These are phyloP conservation scores for Ziziphus jujuba DNA, from an alignment of 306 rosid species.

Conservation along the genomic window DNA sequence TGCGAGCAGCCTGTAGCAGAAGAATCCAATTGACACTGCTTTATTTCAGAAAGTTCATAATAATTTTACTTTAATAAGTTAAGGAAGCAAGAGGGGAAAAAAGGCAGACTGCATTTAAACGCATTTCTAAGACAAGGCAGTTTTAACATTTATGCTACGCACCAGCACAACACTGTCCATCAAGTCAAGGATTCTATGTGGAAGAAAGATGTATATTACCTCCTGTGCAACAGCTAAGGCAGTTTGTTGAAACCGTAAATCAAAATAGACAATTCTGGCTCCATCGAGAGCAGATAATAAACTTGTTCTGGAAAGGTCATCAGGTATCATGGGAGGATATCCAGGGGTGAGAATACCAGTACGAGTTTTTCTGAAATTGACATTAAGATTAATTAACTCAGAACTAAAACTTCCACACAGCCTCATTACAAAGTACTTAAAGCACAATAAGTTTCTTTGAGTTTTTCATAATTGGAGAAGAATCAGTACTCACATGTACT, in stretches of 20 bases:
- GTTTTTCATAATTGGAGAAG: too few species aligned
- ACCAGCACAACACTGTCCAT: neutral
- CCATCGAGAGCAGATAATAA: slow-evolving; percentile 67
- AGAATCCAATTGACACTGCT: slow-evolving; percentile 23
- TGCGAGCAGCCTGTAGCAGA: slow-evolving; percentile 60
- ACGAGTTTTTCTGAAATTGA: slow-evolving; percentile 66
- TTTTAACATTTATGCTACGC: neutral
- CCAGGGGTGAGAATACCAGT: slow-evolving; percentile 83
- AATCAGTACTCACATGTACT: too few species aligned
- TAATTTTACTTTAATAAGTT: too few species aligned
- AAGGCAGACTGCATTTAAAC: too few species aligned
- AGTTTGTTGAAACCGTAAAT: slow-evolving; percentile 61
- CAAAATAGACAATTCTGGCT: slow-evolving; percentile 70
- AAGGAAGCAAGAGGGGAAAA: too few species aligned
- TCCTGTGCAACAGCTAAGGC: slow-evolving; percentile 77
- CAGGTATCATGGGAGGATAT: slow-evolving; percentile 74
- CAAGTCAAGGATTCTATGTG: too few species aligned
- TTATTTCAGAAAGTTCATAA: too few species aligned
- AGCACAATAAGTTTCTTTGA: too few species aligned
- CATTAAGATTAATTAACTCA: too few species aligned
- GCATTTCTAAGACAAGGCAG: neutral
- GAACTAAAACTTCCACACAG: slow-evolving; percentile 5
- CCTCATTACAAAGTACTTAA: neutral
- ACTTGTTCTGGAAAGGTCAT: slow-evolving; percentile 58
- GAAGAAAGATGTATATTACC: slow-evolving; percentile 41